phyloP scores from a whole-genome alignment of 805 yeast species.

The Nakazawaea laoshanensis region DNA sequence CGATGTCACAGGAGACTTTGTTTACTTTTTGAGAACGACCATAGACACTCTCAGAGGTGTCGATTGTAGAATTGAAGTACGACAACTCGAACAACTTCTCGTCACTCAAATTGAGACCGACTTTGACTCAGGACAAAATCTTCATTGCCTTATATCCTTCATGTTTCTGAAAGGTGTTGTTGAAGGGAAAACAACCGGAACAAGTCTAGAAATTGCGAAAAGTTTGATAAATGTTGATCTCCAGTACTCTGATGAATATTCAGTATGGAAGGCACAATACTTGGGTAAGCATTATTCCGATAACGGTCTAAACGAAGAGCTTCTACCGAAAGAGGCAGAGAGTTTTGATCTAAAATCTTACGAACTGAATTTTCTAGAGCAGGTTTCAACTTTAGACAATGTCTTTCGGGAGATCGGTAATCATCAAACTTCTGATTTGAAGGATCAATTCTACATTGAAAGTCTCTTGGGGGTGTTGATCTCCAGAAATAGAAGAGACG shows the following conservation, averaged over 20 bases:
- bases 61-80: too few relatives aligned
- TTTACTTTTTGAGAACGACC: too few relatives aligned
- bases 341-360: background rate
- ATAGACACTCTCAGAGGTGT: too few relatives aligned
- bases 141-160: too few relatives aligned
- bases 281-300: constrained; percentile 20
- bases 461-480: constrained; percentile 7
- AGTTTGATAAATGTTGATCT: too few relatives aligned
- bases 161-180: too few relatives aligned
- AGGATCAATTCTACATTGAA: constrained; percentile 1
- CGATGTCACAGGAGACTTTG: too few relatives aligned
- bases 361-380: constrained; percentile 2
- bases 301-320: constrained; percentile 15
- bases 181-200: too few relatives aligned
- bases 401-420: constrained; percentile 4
- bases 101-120: too few relatives aligned
- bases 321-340: background rate
- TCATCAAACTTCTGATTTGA: background rate
- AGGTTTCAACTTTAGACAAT: constrained; percentile 4
- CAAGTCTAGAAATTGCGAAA: too few relatives aligned
- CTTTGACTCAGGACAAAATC: too few relatives aligned
- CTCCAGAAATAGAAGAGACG: constrained; percentile 3
- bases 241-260: background rate
- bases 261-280: constrained; percentile 23
- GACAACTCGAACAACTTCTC: too few relatives aligned